Evolutionary conservation across 768 basidiomycete species (phyloP), one percentile per base, ranked within the genome.

Genomic region (Gloeostereum incarnatum): DNA sequence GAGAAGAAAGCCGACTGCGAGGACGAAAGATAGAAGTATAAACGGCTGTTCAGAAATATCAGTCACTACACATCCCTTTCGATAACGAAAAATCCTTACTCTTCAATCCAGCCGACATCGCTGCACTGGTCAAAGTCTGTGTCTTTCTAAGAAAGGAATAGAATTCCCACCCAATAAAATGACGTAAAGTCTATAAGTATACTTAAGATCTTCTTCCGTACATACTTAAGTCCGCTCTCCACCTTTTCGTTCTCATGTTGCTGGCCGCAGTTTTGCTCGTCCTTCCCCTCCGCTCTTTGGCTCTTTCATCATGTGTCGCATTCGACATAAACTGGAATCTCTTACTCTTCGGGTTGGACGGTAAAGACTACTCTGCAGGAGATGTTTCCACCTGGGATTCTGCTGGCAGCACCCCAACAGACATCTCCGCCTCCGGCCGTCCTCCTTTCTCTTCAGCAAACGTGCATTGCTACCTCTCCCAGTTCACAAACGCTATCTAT

Each of bases 1-100:
- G 54, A 98, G 76, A 41, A 99, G 65, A 66, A 99, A 99, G n/a
- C 96, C 96, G 11, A 94, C 74, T 5, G 96, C 96, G 35, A 99
- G 81, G 38, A 97, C 89, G 62, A 99, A 97, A 1, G 96, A 93
- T 32, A 99, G 80, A 38, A 97, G 71, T 50, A 98, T 92, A 46
- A n/a, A 98, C 92, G 53, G 91, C 93, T 97, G 55, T 34, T 46
- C 21, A 38, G 31, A 34, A 23, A 20, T 11, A 16, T 24, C 19
- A 20, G 21, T 48, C 27, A 19, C n/a, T n/a, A n/a, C n/a, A n/a
- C n/a, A n/a, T n/a, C n/a, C n/a, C n/a, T n/a, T n/a, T n/a, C n/a
- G n/a, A n/a, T n/a, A n/a, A n/a, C n/a, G n/a, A n/a, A n/a, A 30
- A 19, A 21, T 35, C n/a, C 72, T 52, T 52, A 83, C 81, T 84